Percentiles rank a stretch among this genome's conserved stretches.
phyloP scores from a whole-genome alignment of 441 rosid genomes.

The Croton laevigatus region DNA sequence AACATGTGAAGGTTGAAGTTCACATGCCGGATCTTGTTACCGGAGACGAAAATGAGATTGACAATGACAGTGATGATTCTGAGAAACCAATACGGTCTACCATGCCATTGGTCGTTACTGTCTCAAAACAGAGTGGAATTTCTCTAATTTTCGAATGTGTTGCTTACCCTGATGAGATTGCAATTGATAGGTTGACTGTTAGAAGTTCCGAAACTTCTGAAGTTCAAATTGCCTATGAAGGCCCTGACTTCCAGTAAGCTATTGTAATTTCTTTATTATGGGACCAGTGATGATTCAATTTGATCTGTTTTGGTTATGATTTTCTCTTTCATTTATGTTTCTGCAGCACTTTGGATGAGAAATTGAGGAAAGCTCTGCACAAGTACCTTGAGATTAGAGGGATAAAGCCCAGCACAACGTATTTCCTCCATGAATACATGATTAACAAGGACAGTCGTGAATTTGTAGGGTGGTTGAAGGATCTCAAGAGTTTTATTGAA shows the following conservation, averaged over 20 bases:
- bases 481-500: slow-evolving; percentile 61
- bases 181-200: slow-evolving; percentile 57
- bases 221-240: slow-evolving; percentile 63
- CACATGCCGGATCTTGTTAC: slow-evolving; percentile 85
- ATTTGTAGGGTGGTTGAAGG: slow-evolving; percentile 59
- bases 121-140: slow-evolving; percentile 58
- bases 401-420: slow-evolving; percentile 66
- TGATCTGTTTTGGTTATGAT: background rate
- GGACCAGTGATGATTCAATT: background rate
- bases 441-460: slow-evolving; percentile 76
- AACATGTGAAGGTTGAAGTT: slow-evolving; percentile 65
- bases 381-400: slow-evolving; percentile 38
- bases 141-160: slow-evolving; percentile 61
- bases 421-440: slow-evolving; percentile 87
- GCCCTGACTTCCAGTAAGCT: slow-evolving; percentile 86
- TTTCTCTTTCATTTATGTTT: background rate
- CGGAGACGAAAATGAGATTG: slow-evolving; percentile 43
- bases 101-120: slow-evolving; percentile 61
- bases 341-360: background rate
- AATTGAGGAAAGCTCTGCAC: background rate
- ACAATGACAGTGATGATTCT: slow-evolving; percentile 32
- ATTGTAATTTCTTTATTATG: background rate
- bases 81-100: slow-evolving; percentile 52
- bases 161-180: slow-evolving; percentile 68
- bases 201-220: slow-evolving; percentile 45